Conservation (phyloP, 176 grass and related monocot genomes). For the Calamus simplicifolius region DNA sequence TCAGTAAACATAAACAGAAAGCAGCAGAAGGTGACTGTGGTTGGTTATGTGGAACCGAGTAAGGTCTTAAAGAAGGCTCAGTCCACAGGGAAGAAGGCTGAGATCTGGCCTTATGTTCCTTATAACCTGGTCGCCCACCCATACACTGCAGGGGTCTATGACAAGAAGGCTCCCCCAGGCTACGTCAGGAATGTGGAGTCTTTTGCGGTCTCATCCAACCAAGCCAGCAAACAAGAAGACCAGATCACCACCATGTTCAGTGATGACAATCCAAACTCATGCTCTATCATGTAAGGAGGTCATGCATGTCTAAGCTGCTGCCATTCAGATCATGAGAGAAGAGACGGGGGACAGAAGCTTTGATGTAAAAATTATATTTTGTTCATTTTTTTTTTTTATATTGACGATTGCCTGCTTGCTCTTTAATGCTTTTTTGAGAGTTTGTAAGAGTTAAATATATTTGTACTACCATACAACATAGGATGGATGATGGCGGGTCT, state of each 20-base stretch:
- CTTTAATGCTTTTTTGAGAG: no score
- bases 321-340: no score
- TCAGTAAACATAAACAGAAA: constrained; percentile 56
- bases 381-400: no score
- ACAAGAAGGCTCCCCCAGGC: constrained; percentile 53
- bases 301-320: neutral
- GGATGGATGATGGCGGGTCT: no score
- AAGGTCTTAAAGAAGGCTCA: constrained; percentile 49
- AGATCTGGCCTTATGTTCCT: constrained; percentile 61
- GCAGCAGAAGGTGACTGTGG: constrained; percentile 55
- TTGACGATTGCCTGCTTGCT: no score
- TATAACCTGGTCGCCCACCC: constrained; percentile 44
- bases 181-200: constrained; percentile 44
- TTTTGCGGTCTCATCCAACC: constrained; percentile 5
- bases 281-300: constrained; percentile 39
- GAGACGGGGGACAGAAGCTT: no score
- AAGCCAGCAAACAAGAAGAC: constrained; percentile 17
- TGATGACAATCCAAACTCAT: constrained; percentile 50
- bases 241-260: constrained; percentile 52
- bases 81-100: constrained; percentile 47
- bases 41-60: constrained; percentile 40
- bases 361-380: no score
- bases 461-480: no score
- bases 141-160: constrained; percentile 38
- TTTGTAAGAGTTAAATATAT: no score